Evolutionary conservation across 129 eudicot genomes (phyloP).

Genomic region (Artemisia annua): DNA sequence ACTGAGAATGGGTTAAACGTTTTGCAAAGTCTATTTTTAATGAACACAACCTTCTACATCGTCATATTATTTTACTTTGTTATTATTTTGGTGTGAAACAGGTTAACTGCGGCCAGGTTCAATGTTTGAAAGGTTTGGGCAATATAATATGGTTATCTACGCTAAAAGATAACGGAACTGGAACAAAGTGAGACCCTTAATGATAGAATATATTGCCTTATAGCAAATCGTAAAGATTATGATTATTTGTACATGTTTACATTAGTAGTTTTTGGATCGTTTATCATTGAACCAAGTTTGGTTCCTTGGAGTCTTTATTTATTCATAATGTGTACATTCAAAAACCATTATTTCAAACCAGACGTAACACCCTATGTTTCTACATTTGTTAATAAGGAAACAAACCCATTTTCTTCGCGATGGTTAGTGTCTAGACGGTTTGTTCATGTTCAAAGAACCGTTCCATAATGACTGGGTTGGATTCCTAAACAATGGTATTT

Average conservation of each 20-base stretch:
- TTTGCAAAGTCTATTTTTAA: too few species aligned
- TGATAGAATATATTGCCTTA: not conserved
- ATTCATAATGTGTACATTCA: slow-evolving; percentile 28
- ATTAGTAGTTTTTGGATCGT: slow-evolving; percentile 10
- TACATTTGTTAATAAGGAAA: not conserved
- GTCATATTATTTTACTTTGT: not conserved
- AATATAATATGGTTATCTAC: not conserved
- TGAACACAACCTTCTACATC: too few species aligned
- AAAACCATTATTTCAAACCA: slow-evolving; percentile 27
- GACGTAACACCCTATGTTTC: slow-evolving; percentile 12
- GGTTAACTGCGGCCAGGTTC: slow-evolving; percentile 19
- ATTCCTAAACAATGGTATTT: slow-evolving; percentile 34
- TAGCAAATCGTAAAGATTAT: slow-evolving; percentile 13
- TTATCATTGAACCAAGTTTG: slow-evolving; percentile 15
- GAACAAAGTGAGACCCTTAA: slow-evolving; percentile 3
- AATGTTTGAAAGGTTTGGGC: slow-evolving; percentile 14
- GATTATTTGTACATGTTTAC: slow-evolving; percentile 17
- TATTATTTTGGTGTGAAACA: slow-evolving; percentile 16
- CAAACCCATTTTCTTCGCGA: not conserved
- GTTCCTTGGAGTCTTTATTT: slow-evolving; percentile 34
- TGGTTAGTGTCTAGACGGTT: slow-evolving; percentile 27
- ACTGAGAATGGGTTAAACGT: too few species aligned
- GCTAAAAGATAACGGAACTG: too few species aligned
- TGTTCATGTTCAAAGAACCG: slow-evolving; percentile 44
- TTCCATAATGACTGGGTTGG: slow-evolving; percentile 38